These are phyloP conservation scores for Excoecaria agallocha DNA, from an alignment of 345 rosid genomes.

Conservation along the genomic window DNA sequence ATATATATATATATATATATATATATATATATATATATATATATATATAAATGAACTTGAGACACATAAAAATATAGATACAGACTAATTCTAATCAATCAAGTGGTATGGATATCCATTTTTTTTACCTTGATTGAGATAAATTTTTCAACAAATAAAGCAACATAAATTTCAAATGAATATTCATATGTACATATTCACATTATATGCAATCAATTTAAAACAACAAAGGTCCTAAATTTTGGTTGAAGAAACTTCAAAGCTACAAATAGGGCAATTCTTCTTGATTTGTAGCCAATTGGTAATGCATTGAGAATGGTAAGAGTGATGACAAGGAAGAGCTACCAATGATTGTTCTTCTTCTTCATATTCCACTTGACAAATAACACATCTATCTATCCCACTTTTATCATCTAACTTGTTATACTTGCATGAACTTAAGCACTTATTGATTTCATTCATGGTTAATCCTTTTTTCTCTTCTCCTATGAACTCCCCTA, in stretches of 20 bases:
- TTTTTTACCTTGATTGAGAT: no score
- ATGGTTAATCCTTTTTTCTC: constrained; percentile 53
- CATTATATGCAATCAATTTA: neutral
- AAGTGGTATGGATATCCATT: neutral
- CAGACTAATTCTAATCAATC: neutral
- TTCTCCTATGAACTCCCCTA: constrained; percentile 64
- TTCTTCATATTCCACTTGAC: constrained; percentile 70
- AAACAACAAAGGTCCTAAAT: neutral
- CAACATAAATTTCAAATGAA: neutral
- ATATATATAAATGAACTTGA: neutral
- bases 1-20: no score
- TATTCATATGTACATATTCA: neutral
- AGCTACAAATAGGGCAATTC: constrained; percentile 71
- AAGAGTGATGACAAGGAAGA: constrained; percentile 61
- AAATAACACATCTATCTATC: constrained; percentile 66
- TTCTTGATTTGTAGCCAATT: constrained; percentile 67
- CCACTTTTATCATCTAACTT: constrained; percentile 24
- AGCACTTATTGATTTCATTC: constrained; percentile 42
- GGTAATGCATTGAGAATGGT: constrained; percentile 61
- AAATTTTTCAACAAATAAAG: neutral
- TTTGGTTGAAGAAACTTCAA: constrained; percentile 44
- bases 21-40: no score
- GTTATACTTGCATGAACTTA: constrained; percentile 20
- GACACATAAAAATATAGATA: neutral
- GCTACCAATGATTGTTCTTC: constrained; percentile 44